A percentile compares a stretch with the other conserved stretches of the same genome.
Evolutionary conservation across 164 flowering plant species (phyloP).

Genomic region (Nymphaea thermarum): DNA sequence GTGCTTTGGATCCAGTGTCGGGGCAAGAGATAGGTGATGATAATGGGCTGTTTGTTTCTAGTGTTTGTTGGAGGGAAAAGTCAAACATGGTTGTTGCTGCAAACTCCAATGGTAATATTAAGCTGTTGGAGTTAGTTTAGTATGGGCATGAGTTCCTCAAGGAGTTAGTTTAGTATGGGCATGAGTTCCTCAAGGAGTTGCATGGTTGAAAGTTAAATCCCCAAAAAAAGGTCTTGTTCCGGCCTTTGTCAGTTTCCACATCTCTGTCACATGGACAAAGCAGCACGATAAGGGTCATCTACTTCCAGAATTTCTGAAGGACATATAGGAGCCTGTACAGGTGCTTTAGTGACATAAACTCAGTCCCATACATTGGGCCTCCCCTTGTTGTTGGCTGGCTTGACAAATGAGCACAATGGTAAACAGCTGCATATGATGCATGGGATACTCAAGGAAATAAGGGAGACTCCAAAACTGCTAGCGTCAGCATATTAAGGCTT

Average conservation of each 20-base stretch:
- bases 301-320: too few relatives aligned
- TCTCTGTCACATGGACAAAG: too few relatives aligned
- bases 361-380: too few relatives aligned
- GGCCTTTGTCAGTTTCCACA: not conserved
- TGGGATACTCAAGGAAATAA: not conserved
- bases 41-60: conserved; percentile 82
- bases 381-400: not conserved
- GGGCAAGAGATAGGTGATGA: conserved; percentile 81
- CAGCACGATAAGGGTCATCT: too few relatives aligned
- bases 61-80: conserved; percentile 86
- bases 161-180: conserved; percentile 45
- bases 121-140: conserved; percentile 72
- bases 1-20: conserved; percentile 74
- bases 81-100: conserved; percentile 80
- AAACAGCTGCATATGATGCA: not conserved
- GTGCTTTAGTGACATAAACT: too few relatives aligned
- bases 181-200: conserved; percentile 24
- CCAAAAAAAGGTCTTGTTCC: not conserved
- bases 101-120: conserved; percentile 81
- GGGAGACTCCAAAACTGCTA: not conserved
- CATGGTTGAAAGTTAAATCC: too few relatives aligned
- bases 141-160: too few relatives aligned
- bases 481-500: not conserved
- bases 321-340: too few relatives aligned
- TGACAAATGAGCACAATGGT: not conserved